Percentiles rank a stretch among this genome's conserved stretches.
phyloP scores from a whole-genome alignment of 106 monocot genomes.

The Dendrobium catenatum region DNA sequence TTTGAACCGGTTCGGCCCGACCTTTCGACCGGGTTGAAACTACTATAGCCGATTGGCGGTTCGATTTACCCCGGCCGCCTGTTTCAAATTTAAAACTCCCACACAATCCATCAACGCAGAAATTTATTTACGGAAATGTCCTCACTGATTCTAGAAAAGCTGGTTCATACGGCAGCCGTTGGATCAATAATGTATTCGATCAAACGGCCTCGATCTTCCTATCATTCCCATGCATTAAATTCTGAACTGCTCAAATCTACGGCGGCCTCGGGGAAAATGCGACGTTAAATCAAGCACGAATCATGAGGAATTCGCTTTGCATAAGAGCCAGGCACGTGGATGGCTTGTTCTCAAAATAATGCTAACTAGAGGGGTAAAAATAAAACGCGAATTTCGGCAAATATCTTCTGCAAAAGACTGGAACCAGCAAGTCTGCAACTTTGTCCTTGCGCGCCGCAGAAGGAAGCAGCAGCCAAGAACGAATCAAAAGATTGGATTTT shows the following conservation, averaged over 20 bases:
- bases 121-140: not conserved
- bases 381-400: not conserved
- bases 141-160: not conserved
- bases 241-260: not conserved
- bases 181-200: not conserved
- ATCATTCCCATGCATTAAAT: not conserved
- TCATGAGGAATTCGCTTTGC: not conserved
- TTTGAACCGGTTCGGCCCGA: not conserved
- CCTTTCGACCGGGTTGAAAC: not conserved
- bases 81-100: not conserved
- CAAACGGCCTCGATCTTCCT: not conserved
- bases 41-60: not conserved
- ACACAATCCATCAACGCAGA: not conserved
- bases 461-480: not conserved
- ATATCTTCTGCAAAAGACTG: not conserved
- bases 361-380: not conserved
- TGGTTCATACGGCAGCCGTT: not conserved
- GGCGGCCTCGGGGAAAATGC: too few species aligned
- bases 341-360: not conserved
- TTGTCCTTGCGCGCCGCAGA: not conserved
- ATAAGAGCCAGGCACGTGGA: not conserved
- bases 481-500: not conserved
- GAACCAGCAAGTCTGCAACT: not conserved
- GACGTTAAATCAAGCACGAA: not conserved
- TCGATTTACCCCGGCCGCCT: not conserved